phyloP scores from a whole-genome alignment of 306 rosid genomes.

The Dicorynia guianensis region DNA sequence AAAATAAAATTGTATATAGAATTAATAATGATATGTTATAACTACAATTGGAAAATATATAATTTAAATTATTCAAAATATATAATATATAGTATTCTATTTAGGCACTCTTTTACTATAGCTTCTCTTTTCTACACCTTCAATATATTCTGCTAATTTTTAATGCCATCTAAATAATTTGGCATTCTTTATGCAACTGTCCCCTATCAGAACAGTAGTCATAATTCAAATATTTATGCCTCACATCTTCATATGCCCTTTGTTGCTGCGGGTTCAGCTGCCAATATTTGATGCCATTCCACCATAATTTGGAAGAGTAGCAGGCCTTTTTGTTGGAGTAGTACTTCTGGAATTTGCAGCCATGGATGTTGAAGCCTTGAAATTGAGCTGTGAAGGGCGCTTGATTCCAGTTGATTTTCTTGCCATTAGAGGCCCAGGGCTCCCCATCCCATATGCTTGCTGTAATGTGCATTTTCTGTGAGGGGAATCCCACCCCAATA shows the following conservation, averaged over 20 bases:
- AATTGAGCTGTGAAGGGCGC: slow-evolving; percentile 46
- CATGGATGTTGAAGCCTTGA: slow-evolving; percentile 43
- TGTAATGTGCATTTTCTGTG: slow-evolving; percentile 35
- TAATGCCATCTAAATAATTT: slow-evolving; percentile 5
- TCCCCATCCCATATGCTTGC: slow-evolving; percentile 51
- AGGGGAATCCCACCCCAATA: slow-evolving; percentile 35
- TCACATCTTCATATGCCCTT: slow-evolving; percentile 34
- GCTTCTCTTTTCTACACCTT: too few species aligned
- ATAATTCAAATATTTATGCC: slow-evolving; percentile 38
- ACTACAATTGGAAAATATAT: too few species aligned
- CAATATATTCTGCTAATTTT: too few species aligned
- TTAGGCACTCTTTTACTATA: too few species aligned
- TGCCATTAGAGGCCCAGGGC: slow-evolving; percentile 52
- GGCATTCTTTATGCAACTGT: slow-evolving; percentile 41
- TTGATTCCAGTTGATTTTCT: slow-evolving; percentile 39
- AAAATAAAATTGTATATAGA: too few species aligned
- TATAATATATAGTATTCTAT: too few species aligned
- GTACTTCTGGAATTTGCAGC: slow-evolving; percentile 11
- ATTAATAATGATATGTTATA: too few species aligned
- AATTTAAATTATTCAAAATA: too few species aligned
- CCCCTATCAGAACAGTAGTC: slow-evolving; percentile 51
- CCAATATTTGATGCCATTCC: slow-evolving; percentile 40
- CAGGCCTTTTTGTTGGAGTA: background rate
- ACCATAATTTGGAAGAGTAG: slow-evolving; percentile 43
- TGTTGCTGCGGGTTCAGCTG: slow-evolving; percentile 33